Base-by-base conservation (phyloP, 2,329 filamentous ascomycete genomes). In the Amesomyces nigricolor region DNA sequence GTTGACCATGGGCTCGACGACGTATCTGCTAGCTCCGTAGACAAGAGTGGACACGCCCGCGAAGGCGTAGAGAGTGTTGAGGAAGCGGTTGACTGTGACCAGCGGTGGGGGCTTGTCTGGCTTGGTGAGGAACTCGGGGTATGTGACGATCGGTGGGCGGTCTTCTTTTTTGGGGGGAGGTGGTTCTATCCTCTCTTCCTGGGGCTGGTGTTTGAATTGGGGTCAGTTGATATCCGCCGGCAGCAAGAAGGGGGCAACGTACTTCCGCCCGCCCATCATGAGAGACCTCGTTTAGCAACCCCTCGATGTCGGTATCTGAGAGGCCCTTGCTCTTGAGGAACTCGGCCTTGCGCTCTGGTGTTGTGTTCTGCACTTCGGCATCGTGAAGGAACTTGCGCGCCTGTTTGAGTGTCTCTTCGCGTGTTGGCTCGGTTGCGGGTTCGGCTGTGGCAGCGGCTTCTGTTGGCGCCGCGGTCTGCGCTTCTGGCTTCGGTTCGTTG, bases 301-400 rank as follows among this genome's bases (percentile, higher is more conserved):
- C 73, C 62, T 88, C 75, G 58, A 95, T 89, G 58, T 92, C 83
- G 32, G 78, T 75, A 4, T 79, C 73, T 3, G 72, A 73, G 7
- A 96, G 73, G 3, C 89, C 89, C 69, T 96, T 96, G 49, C 81
- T 82, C 65, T 85, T 79, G 1, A 96, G 73, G 63, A 96, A 96
- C 7, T 81, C 79, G 17, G 80, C 75, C 73, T 95, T 95, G 70
- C 83, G 85, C 54, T 89, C 86, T 44, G 78, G 77, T 0, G 86
- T 77, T 35, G 86, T 83, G 69, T 86, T 74, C 56, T 80, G 82
- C 55, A 96, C 88, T 17, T 78, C 76, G 7, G 88, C 83, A 58
- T 95, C 86, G 49, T 88, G 76, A 4, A 96, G 78, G 66, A 96
- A 96, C 51, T 77, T 81, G 43, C 80, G 78, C 29, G 91, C 90